A percentile compares a stretch with the other conserved stretches of the same genome.
phyloP scores from a whole-genome alignment of 1,139 yeast genomes.

The Arxiozyma heterogenica region DNA sequence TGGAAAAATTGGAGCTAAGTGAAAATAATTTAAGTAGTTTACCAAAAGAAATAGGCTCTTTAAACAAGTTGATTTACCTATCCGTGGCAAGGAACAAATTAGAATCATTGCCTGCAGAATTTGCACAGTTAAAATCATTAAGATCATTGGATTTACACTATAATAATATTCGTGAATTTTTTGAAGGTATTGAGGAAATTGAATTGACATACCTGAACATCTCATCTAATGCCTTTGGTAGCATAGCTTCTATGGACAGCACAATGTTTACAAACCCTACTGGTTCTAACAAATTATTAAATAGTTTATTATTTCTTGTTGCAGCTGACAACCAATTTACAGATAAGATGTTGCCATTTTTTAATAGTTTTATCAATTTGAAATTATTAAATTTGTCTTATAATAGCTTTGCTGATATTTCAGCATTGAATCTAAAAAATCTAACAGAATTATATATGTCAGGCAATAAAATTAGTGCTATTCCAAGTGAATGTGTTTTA shows the following conservation, averaged over 20 bases:
- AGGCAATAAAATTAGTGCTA: constrained; percentile 69
- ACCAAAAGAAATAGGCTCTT: constrained; percentile 58
- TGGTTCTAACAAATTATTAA: constrained; percentile 36
- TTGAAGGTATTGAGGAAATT: constrained; percentile 60
- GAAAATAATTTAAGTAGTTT: constrained; percentile 73
- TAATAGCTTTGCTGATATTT: constrained; percentile 73
- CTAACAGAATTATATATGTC: constrained; percentile 68
- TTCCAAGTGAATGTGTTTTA: constrained; percentile 75
- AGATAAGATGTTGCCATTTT: constrained; percentile 66
- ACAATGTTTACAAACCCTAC: constrained; percentile 21
- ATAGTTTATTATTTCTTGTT: constrained; percentile 48
- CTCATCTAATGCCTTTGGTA: constrained; percentile 64
- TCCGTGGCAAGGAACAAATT: constrained; percentile 71
- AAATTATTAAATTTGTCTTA: constrained; percentile 67
- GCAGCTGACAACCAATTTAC: constrained; percentile 77
- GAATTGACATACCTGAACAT: constrained; percentile 56
- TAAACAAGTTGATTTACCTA: constrained; percentile 52
- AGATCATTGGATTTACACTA: constrained; percentile 74
- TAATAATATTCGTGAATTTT: constrained; percentile 68
- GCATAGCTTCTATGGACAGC: constrained; percentile 37
- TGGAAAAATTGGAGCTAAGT: constrained; percentile 70
- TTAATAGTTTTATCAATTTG: constrained; percentile 53
- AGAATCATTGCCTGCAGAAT: constrained; percentile 58
- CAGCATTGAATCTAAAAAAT: constrained; percentile 47
- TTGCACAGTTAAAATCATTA: constrained; percentile 53